Conservation (phyloP, 208 protist genomes). For the Wallacemonas sp. region DNA sequence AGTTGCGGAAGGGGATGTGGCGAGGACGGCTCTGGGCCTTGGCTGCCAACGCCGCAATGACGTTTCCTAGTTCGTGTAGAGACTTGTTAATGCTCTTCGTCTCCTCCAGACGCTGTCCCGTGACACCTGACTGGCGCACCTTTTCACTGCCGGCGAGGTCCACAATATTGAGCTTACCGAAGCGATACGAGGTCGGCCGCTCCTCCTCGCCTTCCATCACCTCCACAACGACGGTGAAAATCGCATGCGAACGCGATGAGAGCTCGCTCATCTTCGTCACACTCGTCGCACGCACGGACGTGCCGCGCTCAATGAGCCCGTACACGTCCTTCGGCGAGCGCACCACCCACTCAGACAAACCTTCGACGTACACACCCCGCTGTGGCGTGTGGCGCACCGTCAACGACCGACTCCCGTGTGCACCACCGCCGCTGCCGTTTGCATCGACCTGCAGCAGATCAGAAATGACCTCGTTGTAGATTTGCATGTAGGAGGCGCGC, state of each 20-base stretch:
- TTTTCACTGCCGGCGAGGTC: conserved; percentile 94
- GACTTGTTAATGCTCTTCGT: conserved; percentile 72
- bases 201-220: conserved; percentile 45
- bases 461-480: conserved; percentile 90
- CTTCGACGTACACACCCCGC: conserved; percentile 90
- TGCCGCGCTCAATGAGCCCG: conserved; percentile 82
- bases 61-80: conserved; percentile 58
- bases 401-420: conserved; percentile 15
- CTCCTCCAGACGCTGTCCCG: conserved; percentile 85
- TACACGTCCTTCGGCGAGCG: conserved; percentile 90
- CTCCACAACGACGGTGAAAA: conserved; percentile 87
- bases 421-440: background rate
- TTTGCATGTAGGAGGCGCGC: conserved; percentile 83
- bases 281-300: conserved; percentile 55
- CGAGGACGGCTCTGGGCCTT: conserved; percentile 11
- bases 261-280: conserved; percentile 92
- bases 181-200: conserved; percentile 49
- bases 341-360: conserved; percentile 90
- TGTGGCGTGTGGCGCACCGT: conserved; percentile 69
- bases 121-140: conserved; percentile 61
- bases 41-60: conserved; percentile 55
- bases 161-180: conserved; percentile 93
- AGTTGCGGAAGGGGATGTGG: conserved; percentile 91
- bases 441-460: conserved; percentile 54
- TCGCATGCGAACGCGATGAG: conserved; percentile 95